Evolutionary conservation across 352 stramenopile species (phyloP), one percentile per base, ranked within the genome.

Genomic region (Globisporangium heterothallicum): DNA sequence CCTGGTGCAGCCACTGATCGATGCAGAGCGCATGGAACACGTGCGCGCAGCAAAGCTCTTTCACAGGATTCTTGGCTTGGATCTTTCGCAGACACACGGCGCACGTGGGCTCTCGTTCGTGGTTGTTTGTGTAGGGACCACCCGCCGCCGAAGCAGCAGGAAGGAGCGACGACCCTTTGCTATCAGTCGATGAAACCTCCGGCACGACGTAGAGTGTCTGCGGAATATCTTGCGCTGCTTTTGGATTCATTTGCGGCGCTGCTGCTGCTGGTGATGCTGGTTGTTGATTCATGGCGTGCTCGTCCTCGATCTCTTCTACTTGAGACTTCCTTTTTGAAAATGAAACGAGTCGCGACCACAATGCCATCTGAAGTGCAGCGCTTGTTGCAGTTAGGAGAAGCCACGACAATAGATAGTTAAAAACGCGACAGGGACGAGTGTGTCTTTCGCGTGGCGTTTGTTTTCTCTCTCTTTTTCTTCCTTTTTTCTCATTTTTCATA

Each of bases 11-110:
- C 67, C 73, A 80, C 41, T 65, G 59, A 42, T 92, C 74, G 14
- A 77, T 56, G 41, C 82, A 92, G 2, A 66, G 48, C 8, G 59
- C 66, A 46, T 92, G 82, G 53, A 86, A 89, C 12, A 79, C 25
- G 55, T 92, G 76, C 30, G 57, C 63, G 56, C 82, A 90, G 13
- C 58, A 58, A 13, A 84, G 57, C 42, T 72, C 58, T 61, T 91
- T 91, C 4, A 86, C 60, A 1, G 61, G 59, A 19, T 77, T 64
- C 26, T 54, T 53, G 21, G 63, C 54, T 9, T 61, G 30, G 3
- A 87, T 53, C 4, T 44, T 30, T 22, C 70, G 58, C 30, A 53
- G 56, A 47, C 78, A 89, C 5, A 73, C 47, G 7, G 57, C 56
- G 40, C 78, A 89, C 10, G 58, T 48, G 38, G 59, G 56, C 14